Evolutionary conservation across 345 rosid species (phyloP), one percentile per base, ranked within the genome.

Genomic region (Anacardium occidentale): DNA sequence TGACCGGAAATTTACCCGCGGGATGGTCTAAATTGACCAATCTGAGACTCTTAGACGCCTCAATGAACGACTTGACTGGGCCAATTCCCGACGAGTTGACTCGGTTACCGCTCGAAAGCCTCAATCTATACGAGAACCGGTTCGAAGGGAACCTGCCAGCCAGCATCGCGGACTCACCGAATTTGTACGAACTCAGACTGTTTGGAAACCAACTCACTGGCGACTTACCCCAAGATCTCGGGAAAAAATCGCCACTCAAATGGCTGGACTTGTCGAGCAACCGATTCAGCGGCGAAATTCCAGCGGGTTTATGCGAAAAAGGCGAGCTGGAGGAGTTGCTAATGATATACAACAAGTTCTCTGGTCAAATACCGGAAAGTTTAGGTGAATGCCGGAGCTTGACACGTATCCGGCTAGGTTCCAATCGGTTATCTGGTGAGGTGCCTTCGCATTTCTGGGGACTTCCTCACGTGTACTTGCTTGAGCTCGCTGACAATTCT

Each of bases 401-500:
- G 64, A 74, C 80, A 52, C 89, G 99, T 21, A 70, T 96, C 62
- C 91, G 99, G 63, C 68, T 96, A 37, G 86, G 91, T 0, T 71
- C 74, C 69, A 96, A 96, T 82, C 80, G 56, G 60, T 80, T 96
- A n/a, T 85, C 97, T 26, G 98, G 98, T 7, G 84, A 77, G 59
- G 84, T 93, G 59, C 98, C 99, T 6, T 10, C 81, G 14, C 87
- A 88, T 6, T 78, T 96, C 64, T 96, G 98, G 99, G 98, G 98
- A 2, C 74, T 96, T 76, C 98, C 99, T 24, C 93, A 76, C 34
- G 95, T 90, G 13, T 83, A 80, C 72, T 80, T 96, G 73, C 83
- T 93, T 50, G 98, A 93, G 72, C 88, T 93, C 4, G 70, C 60
- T 7, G 82, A 80, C 59, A 93, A 93, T 73, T 84, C 86, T 26